Percentiles rank a stretch among this genome's conserved stretches.
Conservation (phyloP, 1,139 yeast species). For the Blastobotrys arbuscula region DNA sequence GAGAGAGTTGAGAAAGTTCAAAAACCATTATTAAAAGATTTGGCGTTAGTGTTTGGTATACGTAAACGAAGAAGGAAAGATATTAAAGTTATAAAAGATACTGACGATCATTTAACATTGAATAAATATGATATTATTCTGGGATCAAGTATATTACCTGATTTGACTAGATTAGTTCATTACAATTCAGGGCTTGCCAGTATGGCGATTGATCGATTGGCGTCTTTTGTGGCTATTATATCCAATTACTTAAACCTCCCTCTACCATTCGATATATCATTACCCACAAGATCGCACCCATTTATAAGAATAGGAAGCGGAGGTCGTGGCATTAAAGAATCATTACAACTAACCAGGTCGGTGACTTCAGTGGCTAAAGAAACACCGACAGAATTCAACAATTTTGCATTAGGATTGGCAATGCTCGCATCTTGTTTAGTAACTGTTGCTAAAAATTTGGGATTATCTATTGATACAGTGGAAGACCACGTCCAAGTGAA, state of each 20-base stretch:
- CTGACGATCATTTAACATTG: neutral
- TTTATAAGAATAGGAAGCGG: constrained; percentile 23
- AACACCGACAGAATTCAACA: constrained; percentile 29
- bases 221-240: constrained; percentile 28
- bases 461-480: constrained; percentile 13
- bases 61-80: constrained; percentile 15
- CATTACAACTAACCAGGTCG: constrained; percentile 9
- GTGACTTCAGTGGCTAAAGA: constrained; percentile 18
- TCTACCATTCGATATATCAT: constrained; percentile 30
- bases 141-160: constrained; percentile 30
- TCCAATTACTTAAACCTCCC: constrained; percentile 32
- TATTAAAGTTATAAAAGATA: neutral
- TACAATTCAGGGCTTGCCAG: constrained; percentile 29
- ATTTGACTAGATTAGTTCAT: constrained; percentile 28
- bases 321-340: constrained; percentile 15
- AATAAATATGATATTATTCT: constrained; percentile 21
- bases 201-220: constrained; percentile 32
- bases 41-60: constrained; percentile 18
- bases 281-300: constrained; percentile 28
- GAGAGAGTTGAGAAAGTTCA: neutral
- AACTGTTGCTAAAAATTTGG: constrained; percentile 21
- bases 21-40: neutral
- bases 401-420: constrained; percentile 30
- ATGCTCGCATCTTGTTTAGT: constrained; percentile 33
- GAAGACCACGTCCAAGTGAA: constrained; percentile 12